Conservation (phyloP, 352 stramenopile genomes). For the Globisporangium orthogonon region DNA sequence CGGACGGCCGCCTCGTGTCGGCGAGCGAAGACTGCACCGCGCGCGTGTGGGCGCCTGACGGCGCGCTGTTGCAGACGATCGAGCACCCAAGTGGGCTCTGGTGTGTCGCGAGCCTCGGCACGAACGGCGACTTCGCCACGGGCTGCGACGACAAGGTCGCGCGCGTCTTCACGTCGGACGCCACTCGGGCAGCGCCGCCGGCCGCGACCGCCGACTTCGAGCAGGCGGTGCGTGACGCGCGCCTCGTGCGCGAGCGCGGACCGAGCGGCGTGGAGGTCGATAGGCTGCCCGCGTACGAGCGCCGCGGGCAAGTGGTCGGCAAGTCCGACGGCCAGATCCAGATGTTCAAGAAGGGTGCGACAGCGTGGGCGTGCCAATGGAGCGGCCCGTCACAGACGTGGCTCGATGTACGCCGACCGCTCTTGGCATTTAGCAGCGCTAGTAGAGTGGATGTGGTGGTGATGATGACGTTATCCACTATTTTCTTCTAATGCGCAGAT, state of each 20-base stretch:
- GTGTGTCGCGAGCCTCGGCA: slow-evolving; percentile 65
- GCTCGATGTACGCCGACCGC: slow-evolving; percentile 85
- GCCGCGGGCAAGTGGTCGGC: slow-evolving; percentile 61
- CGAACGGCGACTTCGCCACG: slow-evolving; percentile 89
- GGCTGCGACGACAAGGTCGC: slow-evolving; percentile 92
- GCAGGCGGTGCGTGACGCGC: slow-evolving; percentile 49
- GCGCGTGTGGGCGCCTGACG: slow-evolving; percentile 60
- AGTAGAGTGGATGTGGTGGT: too few relatives aligned
- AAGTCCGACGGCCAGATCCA: slow-evolving; percentile 93
- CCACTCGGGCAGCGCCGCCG: slow-evolving; percentile 48
- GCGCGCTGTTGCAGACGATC: slow-evolving; percentile 62
- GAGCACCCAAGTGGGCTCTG: slow-evolving; percentile 83
- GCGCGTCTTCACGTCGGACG: slow-evolving; percentile 87
- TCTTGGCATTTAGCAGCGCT: background rate
- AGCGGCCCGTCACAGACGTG: slow-evolving; percentile 86
- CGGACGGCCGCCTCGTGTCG: slow-evolving; percentile 51
- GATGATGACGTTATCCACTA: too few relatives aligned
- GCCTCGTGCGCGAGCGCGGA: slow-evolving; percentile 56
- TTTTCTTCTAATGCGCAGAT: slow-evolving; percentile 28
- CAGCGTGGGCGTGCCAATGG: slow-evolving; percentile 95
- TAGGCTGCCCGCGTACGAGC: slow-evolving; percentile 91
- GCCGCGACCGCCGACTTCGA: slow-evolving; percentile 60
- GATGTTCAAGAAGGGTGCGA: slow-evolving; percentile 92
- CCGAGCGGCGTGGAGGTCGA: slow-evolving; percentile 91
- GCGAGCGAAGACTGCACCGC: slow-evolving; percentile 82